phyloP scores from a whole-genome alignment of 768 basidiomycete genomes.

The Rhodocollybia butyracea region DNA sequence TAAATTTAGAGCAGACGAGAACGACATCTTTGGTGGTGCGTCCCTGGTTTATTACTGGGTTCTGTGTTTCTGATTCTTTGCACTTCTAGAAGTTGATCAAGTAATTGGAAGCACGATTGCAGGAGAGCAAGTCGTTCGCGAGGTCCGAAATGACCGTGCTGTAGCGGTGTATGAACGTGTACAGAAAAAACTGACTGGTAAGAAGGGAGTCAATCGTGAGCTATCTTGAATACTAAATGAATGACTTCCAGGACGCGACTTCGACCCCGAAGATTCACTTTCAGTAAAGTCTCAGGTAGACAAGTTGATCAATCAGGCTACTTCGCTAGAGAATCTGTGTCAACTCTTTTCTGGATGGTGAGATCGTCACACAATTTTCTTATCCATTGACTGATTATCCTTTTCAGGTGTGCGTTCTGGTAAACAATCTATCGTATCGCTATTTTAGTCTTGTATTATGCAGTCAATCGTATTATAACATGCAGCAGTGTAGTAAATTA shows the following conservation, averaged over 20 bases:
- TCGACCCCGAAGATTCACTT: conserved; percentile 78
- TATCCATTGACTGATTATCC: neutral
- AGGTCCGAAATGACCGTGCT: conserved; percentile 89
- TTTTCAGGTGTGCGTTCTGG: conserved; percentile 72
- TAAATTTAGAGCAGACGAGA: conserved; percentile 87
- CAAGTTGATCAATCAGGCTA: conserved; percentile 90
- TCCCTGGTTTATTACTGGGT: neutral
- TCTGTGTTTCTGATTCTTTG: neutral
- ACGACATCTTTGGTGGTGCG: conserved; percentile 88
- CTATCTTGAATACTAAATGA: neutral
- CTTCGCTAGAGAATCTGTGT: conserved; percentile 90
- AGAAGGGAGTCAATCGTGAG: conserved; percentile 13
- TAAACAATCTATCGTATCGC: conserved; percentile 24
- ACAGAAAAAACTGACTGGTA: conserved; percentile 90
- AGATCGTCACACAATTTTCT: conserved; percentile 15
- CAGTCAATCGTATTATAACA: too few relatives aligned
- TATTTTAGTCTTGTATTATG: conserved; percentile 7
- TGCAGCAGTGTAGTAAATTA: too few relatives aligned
- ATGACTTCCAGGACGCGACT: conserved; percentile 73
- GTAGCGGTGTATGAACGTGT: conserved; percentile 93
- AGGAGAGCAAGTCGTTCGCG: conserved; percentile 62
- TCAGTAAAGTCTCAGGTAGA: conserved; percentile 85
- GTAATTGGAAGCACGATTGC: conserved; percentile 25
- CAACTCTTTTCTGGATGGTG: conserved; percentile 96
- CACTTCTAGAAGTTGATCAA: conserved; percentile 3